Conservation (phyloP, 2,329 filamentous ascomycete genomes). For the Blumeriella jaapii region DNA sequence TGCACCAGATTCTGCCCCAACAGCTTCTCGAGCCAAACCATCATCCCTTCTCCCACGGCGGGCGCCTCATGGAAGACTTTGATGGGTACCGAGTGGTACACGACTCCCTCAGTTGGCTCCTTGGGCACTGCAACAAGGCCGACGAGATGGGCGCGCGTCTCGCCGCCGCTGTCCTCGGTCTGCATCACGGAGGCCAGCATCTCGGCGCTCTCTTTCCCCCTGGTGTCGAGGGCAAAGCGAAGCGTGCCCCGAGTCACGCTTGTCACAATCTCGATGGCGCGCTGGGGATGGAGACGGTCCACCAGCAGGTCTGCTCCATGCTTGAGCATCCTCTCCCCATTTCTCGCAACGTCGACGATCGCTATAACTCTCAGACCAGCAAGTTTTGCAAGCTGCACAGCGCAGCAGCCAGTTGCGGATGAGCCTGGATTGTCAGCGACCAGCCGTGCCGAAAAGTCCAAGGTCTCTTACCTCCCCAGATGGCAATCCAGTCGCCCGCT, state of each 20-base stretch:
- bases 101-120: slow-evolving; percentile 15
- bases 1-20: slow-evolving; percentile 40
- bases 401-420: slow-evolving; percentile 56
- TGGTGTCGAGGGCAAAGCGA: slow-evolving; percentile 58
- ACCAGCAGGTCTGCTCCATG: slow-evolving; percentile 50
- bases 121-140: slow-evolving; percentile 60
- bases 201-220: slow-evolving; percentile 50
- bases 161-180: slow-evolving; percentile 6
- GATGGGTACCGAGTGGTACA: slow-evolving; percentile 45
- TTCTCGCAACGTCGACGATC: slow-evolving; percentile 55
- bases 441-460: neutral
- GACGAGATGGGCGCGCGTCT: slow-evolving; percentile 43
- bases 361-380: slow-evolving; percentile 53
- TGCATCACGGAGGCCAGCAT: slow-evolving; percentile 32
- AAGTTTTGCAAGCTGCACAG: slow-evolving; percentile 56
- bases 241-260: slow-evolving; percentile 44
- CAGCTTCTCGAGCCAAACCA: slow-evolving; percentile 56
- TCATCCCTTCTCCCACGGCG: slow-evolving; percentile 49
- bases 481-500: slow-evolving; percentile 55
- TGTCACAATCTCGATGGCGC: slow-evolving; percentile 54
- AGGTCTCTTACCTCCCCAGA: slow-evolving; percentile 52
- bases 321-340: slow-evolving; percentile 45
- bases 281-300: slow-evolving; percentile 52
- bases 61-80: slow-evolving; percentile 64
- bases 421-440: slow-evolving; percentile 34